phyloP scores from a whole-genome alignment of 768 basidiomycete genomes.

The Serpula lacrymans region DNA sequence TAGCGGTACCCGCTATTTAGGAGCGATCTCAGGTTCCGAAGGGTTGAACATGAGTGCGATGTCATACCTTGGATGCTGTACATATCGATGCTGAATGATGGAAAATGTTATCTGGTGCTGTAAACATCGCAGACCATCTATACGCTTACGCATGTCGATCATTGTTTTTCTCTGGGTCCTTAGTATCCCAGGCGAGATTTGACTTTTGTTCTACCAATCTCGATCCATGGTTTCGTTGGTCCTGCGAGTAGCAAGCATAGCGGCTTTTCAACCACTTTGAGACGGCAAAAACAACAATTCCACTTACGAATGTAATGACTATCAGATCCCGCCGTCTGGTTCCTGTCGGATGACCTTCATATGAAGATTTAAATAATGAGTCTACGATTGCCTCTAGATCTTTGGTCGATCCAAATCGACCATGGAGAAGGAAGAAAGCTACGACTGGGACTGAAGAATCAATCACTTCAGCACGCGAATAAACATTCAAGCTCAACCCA shows the following conservation, averaged over 20 bases:
- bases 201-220: conserved; percentile 21
- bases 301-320: conserved; percentile 24
- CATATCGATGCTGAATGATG: conserved; percentile 23
- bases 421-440: conserved; percentile 25
- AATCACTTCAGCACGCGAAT: conserved; percentile 15
- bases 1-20: conserved; percentile 51
- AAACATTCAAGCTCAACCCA: conserved; percentile 22
- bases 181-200: conserved; percentile 23
- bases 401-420: conserved; percentile 13
- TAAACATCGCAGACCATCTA: no score
- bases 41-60: neutral
- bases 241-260: no score
- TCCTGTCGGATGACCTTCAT: conserved; percentile 3
- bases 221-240: conserved; percentile 29
- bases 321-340: conserved; percentile 23
- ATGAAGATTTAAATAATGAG: conserved; percentile 19
- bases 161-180: conserved; percentile 19
- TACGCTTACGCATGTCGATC: conserved; percentile 27
- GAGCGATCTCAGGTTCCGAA: no score
- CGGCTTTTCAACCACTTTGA: neutral
- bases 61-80: conserved; percentile 28
- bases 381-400: conserved; percentile 14
- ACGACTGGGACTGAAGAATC: conserved; percentile 20
- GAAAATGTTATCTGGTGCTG: neutral
- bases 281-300: no score